Conservation (phyloP, 1,139 yeast species). For the Suhomyces choctaworum region DNA sequence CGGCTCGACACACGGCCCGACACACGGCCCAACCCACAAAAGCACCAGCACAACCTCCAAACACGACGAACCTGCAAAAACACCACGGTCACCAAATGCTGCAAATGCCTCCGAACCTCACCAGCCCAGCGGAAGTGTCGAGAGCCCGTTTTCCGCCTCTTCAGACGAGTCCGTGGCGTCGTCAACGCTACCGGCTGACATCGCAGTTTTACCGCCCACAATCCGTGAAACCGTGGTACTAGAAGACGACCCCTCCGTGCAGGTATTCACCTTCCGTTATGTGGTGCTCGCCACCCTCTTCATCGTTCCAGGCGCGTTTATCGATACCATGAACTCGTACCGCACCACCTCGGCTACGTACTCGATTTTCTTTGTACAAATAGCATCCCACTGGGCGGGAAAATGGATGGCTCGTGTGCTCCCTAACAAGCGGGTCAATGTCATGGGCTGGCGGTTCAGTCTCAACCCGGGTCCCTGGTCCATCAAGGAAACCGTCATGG, state of each 20-base stretch:
- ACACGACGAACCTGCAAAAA: too few species aligned
- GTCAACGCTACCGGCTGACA: constrained; percentile 12
- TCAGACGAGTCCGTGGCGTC: too few species aligned
- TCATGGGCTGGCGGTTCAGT: constrained; percentile 12
- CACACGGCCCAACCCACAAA: too few species aligned
- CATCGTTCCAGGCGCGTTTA: constrained; percentile 24
- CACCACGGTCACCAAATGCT: too few species aligned
- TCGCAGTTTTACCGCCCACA: constrained; percentile 17
- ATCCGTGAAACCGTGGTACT: constrained; percentile 21
- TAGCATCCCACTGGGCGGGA: constrained; percentile 23
- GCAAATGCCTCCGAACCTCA: too few species aligned
- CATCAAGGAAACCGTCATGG: constrained; percentile 23
- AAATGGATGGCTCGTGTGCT: constrained; percentile 19
- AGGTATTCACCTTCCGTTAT: constrained; percentile 20
- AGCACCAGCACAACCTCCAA: too few species aligned
- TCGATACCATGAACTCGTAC: constrained; percentile 24
- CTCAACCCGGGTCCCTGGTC: constrained; percentile 25
- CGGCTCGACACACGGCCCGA: too few species aligned
- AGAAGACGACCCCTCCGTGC: constrained; percentile 19
- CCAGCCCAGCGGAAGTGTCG: too few species aligned
- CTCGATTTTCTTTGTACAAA: constrained; percentile 24
- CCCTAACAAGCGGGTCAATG: constrained; percentile 13
- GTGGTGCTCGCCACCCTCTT: constrained; percentile 19
- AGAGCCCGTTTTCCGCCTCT: too few species aligned
- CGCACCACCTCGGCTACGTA: constrained; percentile 25